Percentiles rank a stretch among this genome's conserved stretches.
Evolutionary conservation across 139 green algal species (phyloP).

Genomic region (Chlorella sp.): DNA sequence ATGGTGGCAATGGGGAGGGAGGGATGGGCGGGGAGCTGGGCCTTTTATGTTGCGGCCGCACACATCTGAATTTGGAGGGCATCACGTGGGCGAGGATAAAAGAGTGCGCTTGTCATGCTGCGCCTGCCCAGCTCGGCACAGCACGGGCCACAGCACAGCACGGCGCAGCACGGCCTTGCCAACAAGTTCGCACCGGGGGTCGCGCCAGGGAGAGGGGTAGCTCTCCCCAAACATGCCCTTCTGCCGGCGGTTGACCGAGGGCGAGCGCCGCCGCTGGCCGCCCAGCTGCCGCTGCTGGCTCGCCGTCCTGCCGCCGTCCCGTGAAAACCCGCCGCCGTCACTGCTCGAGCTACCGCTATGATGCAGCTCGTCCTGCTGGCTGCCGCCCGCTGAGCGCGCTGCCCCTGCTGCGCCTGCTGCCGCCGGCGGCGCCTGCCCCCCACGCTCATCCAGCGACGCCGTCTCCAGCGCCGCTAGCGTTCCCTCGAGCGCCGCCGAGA

Average conservation of each 20-base stretch:
- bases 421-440: neutral
- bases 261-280: neutral
- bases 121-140: neutral
- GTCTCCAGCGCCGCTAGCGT: neutral
- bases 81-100: neutral
- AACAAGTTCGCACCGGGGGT: conserved; percentile 20
- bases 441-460: neutral
- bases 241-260: neutral
- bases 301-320: neutral
- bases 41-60: too few species aligned
- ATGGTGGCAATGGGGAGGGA: neutral
- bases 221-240: conserved; percentile 55
- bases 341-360: neutral
- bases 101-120: neutral
- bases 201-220: conserved; percentile 39
- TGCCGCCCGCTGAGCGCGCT: neutral
- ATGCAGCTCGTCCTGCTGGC: neutral
- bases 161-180: neutral
- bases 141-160: neutral
- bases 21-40: neutral
- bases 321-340: neutral
- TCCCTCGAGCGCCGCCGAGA: neutral
- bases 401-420: neutral
- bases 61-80: too few species aligned
- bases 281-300: neutral